A percentile compares a stretch with the other conserved stretches of the same genome.
Conservation (phyloP, 768 basidiomycete species). For the Psilocybe cubensis region DNA sequence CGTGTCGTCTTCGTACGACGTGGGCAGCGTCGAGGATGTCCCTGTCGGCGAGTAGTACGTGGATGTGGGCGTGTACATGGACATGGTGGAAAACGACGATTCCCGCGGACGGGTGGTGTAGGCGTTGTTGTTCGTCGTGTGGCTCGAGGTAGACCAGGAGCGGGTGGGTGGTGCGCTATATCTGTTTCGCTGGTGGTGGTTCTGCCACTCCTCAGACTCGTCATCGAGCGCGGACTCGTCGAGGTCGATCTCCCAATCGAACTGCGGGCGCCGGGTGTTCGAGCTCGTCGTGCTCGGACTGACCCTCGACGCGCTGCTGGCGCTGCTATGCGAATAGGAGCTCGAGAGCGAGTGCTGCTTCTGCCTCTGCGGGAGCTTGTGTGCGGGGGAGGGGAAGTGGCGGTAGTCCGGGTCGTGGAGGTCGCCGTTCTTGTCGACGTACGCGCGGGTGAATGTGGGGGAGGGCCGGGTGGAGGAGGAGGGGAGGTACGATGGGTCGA, state of each 20-base stretch:
- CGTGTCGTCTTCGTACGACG: slow-evolving; percentile 32
- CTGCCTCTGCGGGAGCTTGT: no score
- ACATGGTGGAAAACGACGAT: slow-evolving; percentile 6
- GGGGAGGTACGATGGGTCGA: slow-evolving; percentile 59
- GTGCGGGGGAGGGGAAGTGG: slow-evolving; percentile 49
- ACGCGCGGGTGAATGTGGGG: slow-evolving; percentile 38
- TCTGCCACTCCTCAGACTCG: slow-evolving; percentile 21
- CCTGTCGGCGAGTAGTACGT: slow-evolving; percentile 21
- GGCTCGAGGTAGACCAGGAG: slow-evolving; percentile 13
- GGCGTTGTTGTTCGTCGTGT: no score
- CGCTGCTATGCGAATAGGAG: neutral
- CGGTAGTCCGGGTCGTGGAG: slow-evolving; percentile 72
- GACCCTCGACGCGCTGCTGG: neutral
- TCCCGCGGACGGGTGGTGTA: slow-evolving; percentile 13
- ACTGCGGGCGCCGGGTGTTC: slow-evolving; percentile 19
- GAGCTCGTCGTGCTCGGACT: slow-evolving; percentile 1
- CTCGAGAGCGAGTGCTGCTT: neutral
- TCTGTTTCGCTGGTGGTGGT: neutral
- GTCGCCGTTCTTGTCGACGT: slow-evolving; percentile 64
- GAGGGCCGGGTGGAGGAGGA: slow-evolving; percentile 49
- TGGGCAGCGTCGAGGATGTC: slow-evolving; percentile 24
- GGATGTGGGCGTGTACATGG: slow-evolving; percentile 1
- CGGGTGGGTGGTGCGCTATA: neutral
- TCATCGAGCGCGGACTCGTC: slow-evolving; percentile 30
- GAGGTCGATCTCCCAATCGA: slow-evolving; percentile 25